Percentiles rank a stretch among this genome's conserved stretches.
Evolutionary conservation across 352 stramenopile genomes (phyloP).

Genomic region (Globisporangium polare): DNA sequence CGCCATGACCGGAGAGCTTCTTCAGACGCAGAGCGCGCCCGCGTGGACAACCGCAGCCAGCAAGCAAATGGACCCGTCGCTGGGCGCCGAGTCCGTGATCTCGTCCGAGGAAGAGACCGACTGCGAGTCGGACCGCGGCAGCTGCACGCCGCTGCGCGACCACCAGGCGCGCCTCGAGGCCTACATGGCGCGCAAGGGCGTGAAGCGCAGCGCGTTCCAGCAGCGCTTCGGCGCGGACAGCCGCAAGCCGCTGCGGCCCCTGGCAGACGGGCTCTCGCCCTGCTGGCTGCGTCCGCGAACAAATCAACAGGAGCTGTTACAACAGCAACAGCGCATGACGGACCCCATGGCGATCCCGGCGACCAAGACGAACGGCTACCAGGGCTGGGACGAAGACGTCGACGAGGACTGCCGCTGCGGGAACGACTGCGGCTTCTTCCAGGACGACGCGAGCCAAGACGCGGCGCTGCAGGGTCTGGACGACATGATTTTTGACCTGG

Average conservation of each 20-base stretch:
- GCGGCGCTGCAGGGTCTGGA: constrained; percentile 15
- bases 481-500: constrained; percentile 69
- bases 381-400: constrained; percentile 27
- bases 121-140: constrained; percentile 56
- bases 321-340: constrained; percentile 7
- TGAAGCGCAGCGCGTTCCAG: constrained; percentile 23
- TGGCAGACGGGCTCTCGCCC: background rate
- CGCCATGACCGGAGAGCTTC: constrained; percentile 3
- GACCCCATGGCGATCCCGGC: constrained; percentile 37
- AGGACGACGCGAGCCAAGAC: constrained; percentile 12
- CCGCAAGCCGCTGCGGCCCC: background rate
- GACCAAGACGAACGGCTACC: constrained; percentile 10
- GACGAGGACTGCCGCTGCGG: constrained; percentile 37
- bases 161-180: constrained; percentile 44
- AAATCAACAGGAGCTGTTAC: background rate
- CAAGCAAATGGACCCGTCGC: constrained; percentile 11
- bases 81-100: constrained; percentile 27
- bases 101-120: constrained; percentile 67
- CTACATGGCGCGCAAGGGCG: constrained; percentile 33
- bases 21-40: constrained; percentile 39
- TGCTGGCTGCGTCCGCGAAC: constrained; percentile 2
- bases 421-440: constrained; percentile 36
- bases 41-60: constrained; percentile 8
- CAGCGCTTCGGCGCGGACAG: constrained; percentile 8
- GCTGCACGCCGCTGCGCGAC: constrained; percentile 39